Conservation (phyloP, 2,329 filamentous ascomycete genomes). For the Cladophialophora exuberans region DNA sequence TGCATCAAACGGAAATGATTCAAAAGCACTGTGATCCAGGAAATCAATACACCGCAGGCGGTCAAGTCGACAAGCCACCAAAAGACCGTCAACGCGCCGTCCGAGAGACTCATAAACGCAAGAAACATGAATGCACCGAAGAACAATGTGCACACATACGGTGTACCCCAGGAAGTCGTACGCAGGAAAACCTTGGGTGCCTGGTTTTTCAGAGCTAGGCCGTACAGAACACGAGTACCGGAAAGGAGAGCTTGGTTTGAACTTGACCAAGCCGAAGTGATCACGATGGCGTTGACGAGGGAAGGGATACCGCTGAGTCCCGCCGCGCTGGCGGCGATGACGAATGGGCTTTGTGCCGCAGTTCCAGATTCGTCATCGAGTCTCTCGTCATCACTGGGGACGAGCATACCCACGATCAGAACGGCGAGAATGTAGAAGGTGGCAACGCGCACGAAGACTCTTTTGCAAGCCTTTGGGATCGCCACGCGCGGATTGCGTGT, state of each 20-base stretch:
- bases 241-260: slow-evolving; percentile 47
- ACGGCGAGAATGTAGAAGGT: slow-evolving; percentile 44
- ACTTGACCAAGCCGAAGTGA: slow-evolving; percentile 47
- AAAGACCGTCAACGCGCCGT: slow-evolving; percentile 64
- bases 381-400: slow-evolving; percentile 41
- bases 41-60: slow-evolving; percentile 64
- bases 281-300: slow-evolving; percentile 46
- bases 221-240: slow-evolving; percentile 43
- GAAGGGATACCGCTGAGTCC: slow-evolving; percentile 42
- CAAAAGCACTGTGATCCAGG: slow-evolving; percentile 63
- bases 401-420: slow-evolving; percentile 42
- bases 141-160: slow-evolving; percentile 31
- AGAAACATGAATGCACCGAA: slow-evolving; percentile 33
- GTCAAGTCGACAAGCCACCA: slow-evolving; percentile 67
- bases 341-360: slow-evolving; percentile 55
- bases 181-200: slow-evolving; percentile 41
- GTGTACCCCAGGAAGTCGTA: slow-evolving; percentile 31
- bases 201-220: slow-evolving; percentile 43
- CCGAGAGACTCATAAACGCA: slow-evolving; percentile 35
- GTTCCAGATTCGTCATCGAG: slow-evolving; percentile 40
- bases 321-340: slow-evolving; percentile 50
- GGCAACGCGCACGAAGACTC: slow-evolving; percentile 45
- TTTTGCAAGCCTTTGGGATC: slow-evolving; percentile 46
- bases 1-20: slow-evolving; percentile 63
- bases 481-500: slow-evolving; percentile 43